Evolutionary conservation across 2,329 filamentous ascomycete genomes (phyloP).

Genomic region (Chaetomium globosum): DNA sequence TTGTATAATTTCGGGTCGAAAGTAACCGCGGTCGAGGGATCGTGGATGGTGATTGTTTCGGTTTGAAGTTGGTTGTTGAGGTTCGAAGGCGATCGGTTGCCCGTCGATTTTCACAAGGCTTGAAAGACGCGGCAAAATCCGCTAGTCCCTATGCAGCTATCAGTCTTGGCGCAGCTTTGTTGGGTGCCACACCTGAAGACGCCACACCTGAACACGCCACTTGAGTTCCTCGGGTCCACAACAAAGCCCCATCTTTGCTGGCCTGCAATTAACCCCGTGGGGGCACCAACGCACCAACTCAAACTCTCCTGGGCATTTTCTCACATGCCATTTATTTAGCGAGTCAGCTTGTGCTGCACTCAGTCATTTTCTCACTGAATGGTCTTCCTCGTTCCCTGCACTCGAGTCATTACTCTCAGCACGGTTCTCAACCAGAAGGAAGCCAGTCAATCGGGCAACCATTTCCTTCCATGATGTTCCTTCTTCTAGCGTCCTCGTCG

Average conservation of each 20-base stretch:
- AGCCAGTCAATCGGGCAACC: no score
- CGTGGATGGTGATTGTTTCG: conserved; percentile 5
- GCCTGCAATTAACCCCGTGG: no score
- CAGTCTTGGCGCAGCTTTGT: background rate
- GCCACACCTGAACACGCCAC: background rate
- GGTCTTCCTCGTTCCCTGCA: no score
- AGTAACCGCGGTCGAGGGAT: conserved; percentile 16
- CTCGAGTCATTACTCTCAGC: no score
- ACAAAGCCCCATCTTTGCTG: background rate
- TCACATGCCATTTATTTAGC: no score
- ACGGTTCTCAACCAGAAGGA: no score
- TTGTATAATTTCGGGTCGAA: conserved; percentile 15
- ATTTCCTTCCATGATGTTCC: background rate
- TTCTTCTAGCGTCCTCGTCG: no score
- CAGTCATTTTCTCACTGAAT: no score
- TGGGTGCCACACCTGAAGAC: background rate
- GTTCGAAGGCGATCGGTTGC: conserved; percentile 11
- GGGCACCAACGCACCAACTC: no score
- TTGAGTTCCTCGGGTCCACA: background rate
- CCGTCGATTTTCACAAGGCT: conserved; percentile 32
- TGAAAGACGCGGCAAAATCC: conserved; percentile 31
- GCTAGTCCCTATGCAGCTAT: conserved; percentile 27
- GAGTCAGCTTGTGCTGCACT: no score
- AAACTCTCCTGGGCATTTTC: no score
- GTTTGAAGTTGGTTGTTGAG: conserved; percentile 12